Evolutionary conservation across 805 yeast species (phyloP).

Genomic region (Ogataea trehalophila): DNA sequence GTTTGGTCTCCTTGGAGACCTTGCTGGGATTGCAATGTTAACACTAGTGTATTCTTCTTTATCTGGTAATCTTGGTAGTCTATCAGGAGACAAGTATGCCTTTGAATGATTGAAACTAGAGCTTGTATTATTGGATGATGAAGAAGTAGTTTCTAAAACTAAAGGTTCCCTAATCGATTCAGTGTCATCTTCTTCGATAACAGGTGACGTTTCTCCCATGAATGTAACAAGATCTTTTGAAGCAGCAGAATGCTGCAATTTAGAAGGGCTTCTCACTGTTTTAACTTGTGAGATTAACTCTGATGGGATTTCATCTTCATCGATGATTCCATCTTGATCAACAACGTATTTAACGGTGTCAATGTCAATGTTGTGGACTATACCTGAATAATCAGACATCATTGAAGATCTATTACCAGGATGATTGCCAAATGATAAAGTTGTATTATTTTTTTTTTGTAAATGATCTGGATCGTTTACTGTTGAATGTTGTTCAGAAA

Average conservation of each 20-base stretch:
- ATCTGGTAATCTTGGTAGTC: conserved; percentile 22
- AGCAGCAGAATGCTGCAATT: conserved; percentile 11
- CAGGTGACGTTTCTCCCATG: conserved; percentile 13
- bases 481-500: too few species aligned
- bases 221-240: conserved; percentile 9
- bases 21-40: conserved; percentile 25
- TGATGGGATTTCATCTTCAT: conserved; percentile 8
- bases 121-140: not conserved
- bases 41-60: conserved; percentile 21
- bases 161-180: conserved; percentile 20
- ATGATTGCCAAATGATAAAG: conserved; percentile 3
- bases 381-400: conserved; percentile 33
- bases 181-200: conserved; percentile 15
- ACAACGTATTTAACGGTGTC: conserved; percentile 31
- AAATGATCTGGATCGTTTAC: conserved; percentile 1
- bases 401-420: conserved; percentile 28
- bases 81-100: not conserved
- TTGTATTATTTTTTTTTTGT: not conserved
- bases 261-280: conserved; percentile 12
- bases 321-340: conserved; percentile 14
- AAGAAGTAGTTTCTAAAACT: conserved; percentile 20
- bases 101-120: not conserved
- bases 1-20: conserved; percentile 29
- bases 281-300: conserved; percentile 17
- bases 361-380: conserved; percentile 33